Base-by-base conservation (phyloP, 2,329 filamentous ascomycete species). In the Xylariaceae sp. region DNA sequence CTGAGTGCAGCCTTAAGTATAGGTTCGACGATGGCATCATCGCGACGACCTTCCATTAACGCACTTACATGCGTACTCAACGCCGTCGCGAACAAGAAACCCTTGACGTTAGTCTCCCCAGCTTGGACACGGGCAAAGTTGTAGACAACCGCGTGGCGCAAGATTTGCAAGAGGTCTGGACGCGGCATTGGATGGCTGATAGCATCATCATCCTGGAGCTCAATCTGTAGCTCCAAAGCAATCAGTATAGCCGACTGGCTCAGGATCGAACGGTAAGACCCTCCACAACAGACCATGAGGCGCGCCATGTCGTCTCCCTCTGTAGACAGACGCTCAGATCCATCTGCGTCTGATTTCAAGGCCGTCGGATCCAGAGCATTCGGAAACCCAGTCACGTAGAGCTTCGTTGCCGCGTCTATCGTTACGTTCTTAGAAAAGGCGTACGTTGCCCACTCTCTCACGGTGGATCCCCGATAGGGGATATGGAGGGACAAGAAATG, bases 401-500 rank as follows among this genome's bases (percentile, higher is more conserved):
- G 54, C 34, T 71, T 73, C 12, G 76, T 59, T 0, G 71, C 63
- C 0, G 64, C 63, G 6, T 81, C 76, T 4, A 75, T 48, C 0
- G 69, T 61, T 0, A 70, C 65, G 33, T 70, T 73, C 1, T 72
- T 59, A 0, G 76, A 77, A 44, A 69, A 79, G 0, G 73, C 71
- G 44, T 71, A 79, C 3, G 63, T 53, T 1, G 70, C 16, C 30
- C 16, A 62, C 4, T 75, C 63, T 0, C 56, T 55, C 2, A 69
- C 55, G 2, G 69, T 61, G 0, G 62, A 52, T 1, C 55, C 56
- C 19, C 73, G 69, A 51, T 69, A 80, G 0, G 74, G 74, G 2
- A 74, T 63, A 51, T 85, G 80, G 0, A 85, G 64, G 0, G 71
- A 64, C 4, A 76, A 63, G 3, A 82, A 56, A 50, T 77, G 79